phyloP scores from a whole-genome alignment of 495 filamentous ascomycete species.

The Daldinia childiae region DNA sequence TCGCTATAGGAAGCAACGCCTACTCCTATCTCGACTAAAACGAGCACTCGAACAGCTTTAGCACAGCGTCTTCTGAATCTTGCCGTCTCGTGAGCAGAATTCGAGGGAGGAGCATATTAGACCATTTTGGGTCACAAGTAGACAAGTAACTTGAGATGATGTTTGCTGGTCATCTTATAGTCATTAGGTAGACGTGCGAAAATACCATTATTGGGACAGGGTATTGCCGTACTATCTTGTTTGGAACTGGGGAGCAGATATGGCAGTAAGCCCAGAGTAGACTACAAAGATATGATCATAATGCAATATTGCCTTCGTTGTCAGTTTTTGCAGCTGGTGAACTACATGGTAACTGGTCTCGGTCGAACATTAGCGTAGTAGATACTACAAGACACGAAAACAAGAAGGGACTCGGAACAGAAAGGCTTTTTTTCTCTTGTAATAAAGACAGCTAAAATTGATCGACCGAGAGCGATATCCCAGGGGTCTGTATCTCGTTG shows the following conservation, averaged over 20 bases:
- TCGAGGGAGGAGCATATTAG: neutral
- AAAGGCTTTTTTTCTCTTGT: no score
- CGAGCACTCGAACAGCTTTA: neutral
- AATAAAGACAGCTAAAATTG: no score
- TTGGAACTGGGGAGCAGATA: constrained; percentile 13
- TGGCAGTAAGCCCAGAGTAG: constrained; percentile 13
- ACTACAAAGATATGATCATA: constrained; percentile 8
- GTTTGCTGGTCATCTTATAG: constrained; percentile 9
- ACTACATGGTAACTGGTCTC: neutral
- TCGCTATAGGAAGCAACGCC: constrained; percentile 5
- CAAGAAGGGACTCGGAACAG: no score
- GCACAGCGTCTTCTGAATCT: neutral
- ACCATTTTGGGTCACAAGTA: constrained; percentile 10
- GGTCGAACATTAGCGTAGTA: neutral
- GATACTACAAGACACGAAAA: no score
- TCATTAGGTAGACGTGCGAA: constrained; percentile 9
- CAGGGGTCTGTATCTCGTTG: no score
- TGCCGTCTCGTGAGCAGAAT: neutral
- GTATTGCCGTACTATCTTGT: constrained; percentile 8
- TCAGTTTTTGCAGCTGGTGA: neutral
- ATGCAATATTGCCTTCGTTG: neutral
- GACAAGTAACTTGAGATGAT: constrained; percentile 6
- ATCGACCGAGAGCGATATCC: no score
- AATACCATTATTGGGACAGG: constrained; percentile 3
- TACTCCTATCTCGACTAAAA: neutral